These are phyloP conservation scores for Leccinum uliginosum DNA, from an alignment of 768 basidiomycete genomes.

Conservation along the genomic window DNA sequence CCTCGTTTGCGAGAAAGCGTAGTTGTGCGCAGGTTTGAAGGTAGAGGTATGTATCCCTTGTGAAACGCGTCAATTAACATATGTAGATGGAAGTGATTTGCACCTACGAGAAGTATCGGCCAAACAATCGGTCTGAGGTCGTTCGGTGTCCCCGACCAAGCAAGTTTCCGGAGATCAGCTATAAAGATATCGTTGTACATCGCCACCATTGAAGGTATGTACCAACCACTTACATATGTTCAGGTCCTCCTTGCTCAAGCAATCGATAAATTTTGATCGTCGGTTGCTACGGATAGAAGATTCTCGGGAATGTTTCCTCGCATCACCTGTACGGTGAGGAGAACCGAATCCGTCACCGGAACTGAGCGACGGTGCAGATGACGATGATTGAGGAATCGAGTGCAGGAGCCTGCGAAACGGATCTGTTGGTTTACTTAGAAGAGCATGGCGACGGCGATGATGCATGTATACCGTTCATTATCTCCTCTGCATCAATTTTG, in stretches of 20 bases:
- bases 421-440: conserved; percentile 43
- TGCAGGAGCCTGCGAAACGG: conserved; percentile 52
- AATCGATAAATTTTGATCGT: conserved; percentile 77
- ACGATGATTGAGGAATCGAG: conserved; percentile 9
- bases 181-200: conserved; percentile 4
- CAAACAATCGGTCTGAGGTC: conserved; percentile 89
- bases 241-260: conserved; percentile 70
- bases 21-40: conserved; percentile 64
- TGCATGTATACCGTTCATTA: conserved; percentile 62
- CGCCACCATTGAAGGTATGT: not conserved
- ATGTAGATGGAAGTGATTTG: not conserved
- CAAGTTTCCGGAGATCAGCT: conserved; percentile 85
- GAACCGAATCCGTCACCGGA: conserved; percentile 9
- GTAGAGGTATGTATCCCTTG: conserved; percentile 90
- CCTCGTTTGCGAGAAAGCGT: conserved; percentile 86
- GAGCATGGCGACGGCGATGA: conserved; percentile 13
- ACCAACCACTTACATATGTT: conserved; percentile 61
- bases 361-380: conserved; percentile 2
- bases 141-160: conserved; percentile 90
- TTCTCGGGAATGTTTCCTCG: conserved; percentile 65
- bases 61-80: conserved; percentile 4
- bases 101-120: conserved; percentile 85
- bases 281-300: conserved; percentile 75
- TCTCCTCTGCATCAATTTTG: conserved; percentile 65
- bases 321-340: conserved; percentile 26